phyloP scores from a whole-genome alignment of 2,329 filamentous ascomycete species.

The Fusarium oligoseptatum region DNA sequence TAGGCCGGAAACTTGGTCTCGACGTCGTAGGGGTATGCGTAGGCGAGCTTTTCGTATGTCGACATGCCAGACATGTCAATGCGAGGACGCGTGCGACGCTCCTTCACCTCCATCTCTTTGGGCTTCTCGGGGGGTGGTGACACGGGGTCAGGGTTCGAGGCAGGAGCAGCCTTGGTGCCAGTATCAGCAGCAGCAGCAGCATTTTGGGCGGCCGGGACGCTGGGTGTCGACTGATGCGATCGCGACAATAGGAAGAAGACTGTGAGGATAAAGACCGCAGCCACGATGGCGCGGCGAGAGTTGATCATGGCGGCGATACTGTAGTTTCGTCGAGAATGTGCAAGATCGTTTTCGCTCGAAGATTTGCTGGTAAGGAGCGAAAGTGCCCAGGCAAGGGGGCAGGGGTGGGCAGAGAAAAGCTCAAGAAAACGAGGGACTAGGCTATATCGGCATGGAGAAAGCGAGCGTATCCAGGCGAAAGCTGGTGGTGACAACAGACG shows the following conservation, averaged over 20 bases:
- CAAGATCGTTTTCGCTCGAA: slow-evolving; percentile 27
- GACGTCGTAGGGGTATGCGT: slow-evolving; percentile 94
- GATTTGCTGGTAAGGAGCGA: slow-evolving; percentile 38
- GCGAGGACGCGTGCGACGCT: slow-evolving; percentile 57
- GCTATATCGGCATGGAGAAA: slow-evolving; percentile 42
- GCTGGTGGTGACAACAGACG: slow-evolving; percentile 25
- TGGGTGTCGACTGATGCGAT: slow-evolving; percentile 59
- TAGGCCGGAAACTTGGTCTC: slow-evolving; percentile 93
- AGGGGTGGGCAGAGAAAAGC: slow-evolving; percentile 25
- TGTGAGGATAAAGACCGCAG: slow-evolving; percentile 76
- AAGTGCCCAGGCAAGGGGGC: slow-evolving; percentile 33
- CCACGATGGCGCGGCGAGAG: slow-evolving; percentile 80
- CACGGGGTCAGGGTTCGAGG: slow-evolving; percentile 38
- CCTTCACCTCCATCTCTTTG: slow-evolving; percentile 37
- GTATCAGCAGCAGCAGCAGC: slow-evolving; percentile 28
- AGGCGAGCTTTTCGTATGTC: slow-evolving; percentile 84
- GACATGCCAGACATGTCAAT: slow-evolving; percentile 79
- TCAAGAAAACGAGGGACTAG: slow-evolving; percentile 34
- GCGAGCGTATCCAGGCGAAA: slow-evolving; percentile 29
- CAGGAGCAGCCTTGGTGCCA: slow-evolving; percentile 37
- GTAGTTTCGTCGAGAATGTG: slow-evolving; percentile 28
- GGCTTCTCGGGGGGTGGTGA: slow-evolving; percentile 29
- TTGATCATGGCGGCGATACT: slow-evolving; percentile 73
- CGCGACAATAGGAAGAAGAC: slow-evolving; percentile 78
- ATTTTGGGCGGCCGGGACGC: slow-evolving; percentile 32